Conservation (phyloP, 768 basidiomycete genomes). For the Kwoniella dejecticola region DNA sequence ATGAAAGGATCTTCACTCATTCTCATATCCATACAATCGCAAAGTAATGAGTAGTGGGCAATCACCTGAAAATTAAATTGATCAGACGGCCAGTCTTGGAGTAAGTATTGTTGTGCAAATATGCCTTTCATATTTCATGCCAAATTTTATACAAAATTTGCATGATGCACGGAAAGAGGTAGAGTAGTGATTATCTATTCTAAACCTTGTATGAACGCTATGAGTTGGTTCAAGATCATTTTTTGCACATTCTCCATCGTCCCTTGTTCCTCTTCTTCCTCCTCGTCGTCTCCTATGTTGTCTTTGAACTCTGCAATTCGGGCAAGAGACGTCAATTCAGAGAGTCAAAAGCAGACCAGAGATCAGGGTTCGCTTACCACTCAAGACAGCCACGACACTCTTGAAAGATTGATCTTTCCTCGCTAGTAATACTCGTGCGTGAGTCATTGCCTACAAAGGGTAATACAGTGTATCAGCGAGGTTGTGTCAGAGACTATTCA, state of each 20-base stretch:
- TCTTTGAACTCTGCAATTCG: constrained; percentile 33
- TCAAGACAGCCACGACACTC: constrained; percentile 72
- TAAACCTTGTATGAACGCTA: constrained; percentile 23
- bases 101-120: no score
- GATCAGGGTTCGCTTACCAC: constrained; percentile 61
- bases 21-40: no score
- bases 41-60: no score
- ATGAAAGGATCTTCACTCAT: no score
- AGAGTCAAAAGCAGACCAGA: constrained; percentile 28
- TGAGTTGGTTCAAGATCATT: constrained; percentile 50
- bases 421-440: constrained; percentile 72
- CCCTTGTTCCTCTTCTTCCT: constrained; percentile 56
- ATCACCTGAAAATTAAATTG: no score
- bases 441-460: constrained; percentile 68
- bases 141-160: no score
- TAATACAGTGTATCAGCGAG: background rate
- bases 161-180: no score
- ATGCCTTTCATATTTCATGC: no score
- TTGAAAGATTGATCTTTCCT: constrained; percentile 71
- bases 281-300: constrained; percentile 47
- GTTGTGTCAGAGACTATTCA: constrained; percentile 6
- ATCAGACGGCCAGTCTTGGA: no score
- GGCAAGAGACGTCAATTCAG: constrained; percentile 10
- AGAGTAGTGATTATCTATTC: background rate
- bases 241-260: constrained; percentile 63